phyloP scores from a whole-genome alignment of 495 filamentous ascomycete genomes.

The Neurospora sp. region DNA sequence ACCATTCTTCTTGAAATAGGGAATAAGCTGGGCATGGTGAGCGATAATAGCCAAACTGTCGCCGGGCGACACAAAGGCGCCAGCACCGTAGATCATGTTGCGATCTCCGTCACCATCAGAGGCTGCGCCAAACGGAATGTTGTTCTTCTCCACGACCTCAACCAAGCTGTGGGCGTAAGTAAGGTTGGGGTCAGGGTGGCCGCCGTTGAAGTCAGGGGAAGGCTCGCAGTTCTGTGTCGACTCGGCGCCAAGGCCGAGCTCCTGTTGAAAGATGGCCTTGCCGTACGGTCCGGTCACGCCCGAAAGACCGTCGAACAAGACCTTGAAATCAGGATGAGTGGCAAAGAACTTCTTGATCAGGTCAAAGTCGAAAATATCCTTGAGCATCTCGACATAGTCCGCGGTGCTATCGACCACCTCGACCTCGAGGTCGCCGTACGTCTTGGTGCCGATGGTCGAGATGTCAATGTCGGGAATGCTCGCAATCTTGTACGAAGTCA shows the following conservation, averaged over 20 bases:
- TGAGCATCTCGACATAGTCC: constrained; percentile 91
- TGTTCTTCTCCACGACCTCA: constrained; percentile 81
- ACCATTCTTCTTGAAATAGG: constrained; percentile 95
- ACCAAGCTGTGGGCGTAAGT: constrained; percentile 97
- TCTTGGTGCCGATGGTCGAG: constrained; percentile 67
- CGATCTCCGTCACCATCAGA: constrained; percentile 96
- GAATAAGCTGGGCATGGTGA: constrained; percentile 88
- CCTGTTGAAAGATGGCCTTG: constrained; percentile 85
- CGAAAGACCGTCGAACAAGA: constrained; percentile 87
- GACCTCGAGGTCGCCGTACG: constrained; percentile 77
- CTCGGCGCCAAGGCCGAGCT: constrained; percentile 64
- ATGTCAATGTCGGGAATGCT: constrained; percentile 83
- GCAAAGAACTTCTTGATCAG: constrained; percentile 88
- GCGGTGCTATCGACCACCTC: constrained; percentile 87
- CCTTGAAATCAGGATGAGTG: constrained; percentile 82
- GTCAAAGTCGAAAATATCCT: constrained; percentile 95
- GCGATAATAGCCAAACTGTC: constrained; percentile 97
- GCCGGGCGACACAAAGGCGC: constrained; percentile 91
- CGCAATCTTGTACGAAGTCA: constrained; percentile 85
- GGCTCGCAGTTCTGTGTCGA: constrained; percentile 92
- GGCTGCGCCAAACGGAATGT: constrained; percentile 91
- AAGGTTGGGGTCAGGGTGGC: constrained; percentile 95
- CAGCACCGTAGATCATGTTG: constrained; percentile 99
- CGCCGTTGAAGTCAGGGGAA: constrained; percentile 87
- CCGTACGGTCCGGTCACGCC: constrained; percentile 96